Base-by-base conservation (phyloP, 1,284 basidiomycete genomes). In the Tilletia caries region DNA sequence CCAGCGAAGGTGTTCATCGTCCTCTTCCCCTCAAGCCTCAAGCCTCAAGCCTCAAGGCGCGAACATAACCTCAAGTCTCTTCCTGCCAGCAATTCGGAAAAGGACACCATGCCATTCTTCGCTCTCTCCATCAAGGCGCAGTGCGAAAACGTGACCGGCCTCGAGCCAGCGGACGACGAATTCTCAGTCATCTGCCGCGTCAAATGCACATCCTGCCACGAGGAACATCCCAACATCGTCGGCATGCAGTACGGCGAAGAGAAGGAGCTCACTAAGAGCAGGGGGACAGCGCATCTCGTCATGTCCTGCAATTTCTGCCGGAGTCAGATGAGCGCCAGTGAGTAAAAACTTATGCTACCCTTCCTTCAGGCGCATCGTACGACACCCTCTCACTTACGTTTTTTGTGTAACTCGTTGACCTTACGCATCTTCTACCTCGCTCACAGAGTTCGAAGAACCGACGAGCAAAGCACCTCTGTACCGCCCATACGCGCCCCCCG, bases 191-290 rank as follows among this genome's bases (percentile, higher is more conserved):
- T 82, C 71, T 48, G 79, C 25, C 66, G 58, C 13, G 69, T 77
- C 33, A 80, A 81, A 71, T 83, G 81, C 71, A 79, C 74, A 3
- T 76, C 75, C 6, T 83, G 81, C 64, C 80, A 80, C 48, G 81
- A 83, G 66, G 68, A 66, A 25, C 81, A 83, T 50, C 64, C 77
- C 29, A 81, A 80, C 34, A 33, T 72, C 1, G 78, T 83, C 1
- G 75, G 77, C 1, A 67, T 83, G 29, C 73, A 73, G 12, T 74
- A 76, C 0, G 64, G 54, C 8, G 76, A 79, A 27, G 71, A 76
- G 46, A 68, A 71, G 23, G 81, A 83, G 33, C 65, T 80, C 76
- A 73, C 74, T 23, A 77, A 75, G 44, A 76, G 79, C 32, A 66
- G 79, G 1, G 79, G 79, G 15, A 69, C 65, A 23, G 76, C 79